Evolutionary conservation across 176 grass and related monocot species (phyloP).

Genomic region (Carex littledalei): DNA sequence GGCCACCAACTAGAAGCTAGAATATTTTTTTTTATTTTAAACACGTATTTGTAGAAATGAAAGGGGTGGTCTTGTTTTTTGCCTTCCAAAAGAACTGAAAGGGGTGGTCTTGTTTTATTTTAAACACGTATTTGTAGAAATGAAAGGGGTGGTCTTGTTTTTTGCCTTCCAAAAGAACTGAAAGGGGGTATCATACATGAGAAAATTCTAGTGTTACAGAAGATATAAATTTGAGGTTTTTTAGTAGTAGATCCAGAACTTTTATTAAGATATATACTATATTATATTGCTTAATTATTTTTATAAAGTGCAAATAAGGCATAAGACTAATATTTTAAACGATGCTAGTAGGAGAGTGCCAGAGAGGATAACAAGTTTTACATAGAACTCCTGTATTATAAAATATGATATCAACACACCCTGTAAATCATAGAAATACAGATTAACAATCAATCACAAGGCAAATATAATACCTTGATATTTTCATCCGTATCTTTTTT

Average conservation of each 20-base stretch:
- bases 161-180: no score
- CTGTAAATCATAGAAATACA: not conserved
- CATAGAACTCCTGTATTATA: not conserved
- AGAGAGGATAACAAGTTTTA: not conserved
- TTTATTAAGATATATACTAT: not conserved
- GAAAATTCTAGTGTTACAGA: not conserved
- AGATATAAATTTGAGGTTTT: not conserved
- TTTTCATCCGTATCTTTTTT: constrained; percentile 6
- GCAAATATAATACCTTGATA: constrained; percentile 5
- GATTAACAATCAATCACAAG: not conserved
- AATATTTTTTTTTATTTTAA: not conserved
- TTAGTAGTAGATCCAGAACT: not conserved
- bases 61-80: not conserved
- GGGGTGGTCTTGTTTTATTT: not conserved
- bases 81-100: no score
- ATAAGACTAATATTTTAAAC: not conserved
- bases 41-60: not conserved
- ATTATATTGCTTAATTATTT: not conserved
- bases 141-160: not conserved
- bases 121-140: not conserved
- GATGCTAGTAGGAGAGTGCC: not conserved
- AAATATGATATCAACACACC: not conserved
- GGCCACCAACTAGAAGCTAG: not conserved
- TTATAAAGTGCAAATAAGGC: not conserved
- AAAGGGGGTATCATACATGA: not conserved